A percentile compares a stretch with the other conserved stretches of the same genome.
Evolutionary conservation across 306 rosid genomes (phyloP).

Genomic region (Vigna trinervia): DNA sequence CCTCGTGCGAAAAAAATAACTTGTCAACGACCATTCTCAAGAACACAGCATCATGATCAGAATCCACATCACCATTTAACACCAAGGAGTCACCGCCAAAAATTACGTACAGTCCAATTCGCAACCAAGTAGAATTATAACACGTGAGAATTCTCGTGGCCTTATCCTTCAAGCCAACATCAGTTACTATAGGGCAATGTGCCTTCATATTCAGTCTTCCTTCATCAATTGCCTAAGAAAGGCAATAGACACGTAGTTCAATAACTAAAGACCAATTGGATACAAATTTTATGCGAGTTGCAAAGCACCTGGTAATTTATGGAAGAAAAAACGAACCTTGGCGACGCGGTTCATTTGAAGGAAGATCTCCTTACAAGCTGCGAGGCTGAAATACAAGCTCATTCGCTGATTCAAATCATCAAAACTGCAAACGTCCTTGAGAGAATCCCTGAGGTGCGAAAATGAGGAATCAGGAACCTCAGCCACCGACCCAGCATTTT

Average conservation of each 20-base stretch:
- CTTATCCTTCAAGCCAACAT: constrained; percentile 76
- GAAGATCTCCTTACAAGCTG: constrained; percentile 67
- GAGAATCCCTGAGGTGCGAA: constrained; percentile 55
- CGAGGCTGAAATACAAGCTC: constrained; percentile 66
- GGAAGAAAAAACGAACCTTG: constrained; percentile 63
- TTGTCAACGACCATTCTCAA: constrained; percentile 80
- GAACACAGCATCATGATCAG: constrained; percentile 69
- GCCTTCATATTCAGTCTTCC: constrained; percentile 91
- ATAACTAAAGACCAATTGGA: neutral
- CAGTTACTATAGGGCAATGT: constrained; percentile 86
- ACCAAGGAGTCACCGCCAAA: constrained; percentile 88
- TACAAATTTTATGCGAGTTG: neutral
- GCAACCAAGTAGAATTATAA: constrained; percentile 83
- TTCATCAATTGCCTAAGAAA: constrained; percentile 72
- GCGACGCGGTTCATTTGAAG: constrained; percentile 68
- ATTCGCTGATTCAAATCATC: constrained; percentile 84
- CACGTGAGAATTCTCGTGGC: constrained; percentile 70
- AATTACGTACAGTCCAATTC: constrained; percentile 74
- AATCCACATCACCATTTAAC: constrained; percentile 55
- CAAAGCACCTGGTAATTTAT: neutral
- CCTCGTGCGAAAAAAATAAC: constrained; percentile 71
- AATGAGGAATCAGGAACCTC: constrained; percentile 58
- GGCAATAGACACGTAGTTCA: constrained; percentile 4
- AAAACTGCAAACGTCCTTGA: constrained; percentile 81
- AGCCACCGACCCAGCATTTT: neutral